These are phyloP conservation scores for Mariannaea sp. DNA, from an alignment of 2,329 filamentous ascomycete species.

Conservation along the genomic window DNA sequence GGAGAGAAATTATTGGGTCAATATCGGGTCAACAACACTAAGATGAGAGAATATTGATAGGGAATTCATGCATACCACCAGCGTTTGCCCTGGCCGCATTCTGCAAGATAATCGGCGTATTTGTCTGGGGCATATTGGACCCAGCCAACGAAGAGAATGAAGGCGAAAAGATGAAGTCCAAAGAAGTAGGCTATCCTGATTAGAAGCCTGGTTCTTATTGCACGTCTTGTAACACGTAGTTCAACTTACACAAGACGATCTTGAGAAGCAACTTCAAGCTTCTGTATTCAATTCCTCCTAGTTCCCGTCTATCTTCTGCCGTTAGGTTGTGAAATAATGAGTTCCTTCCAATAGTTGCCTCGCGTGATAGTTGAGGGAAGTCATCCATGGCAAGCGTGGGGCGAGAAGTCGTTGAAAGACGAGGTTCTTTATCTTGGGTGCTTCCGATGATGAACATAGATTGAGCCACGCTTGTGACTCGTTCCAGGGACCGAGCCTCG, in stretches of 20 bases:
- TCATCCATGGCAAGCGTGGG: conserved; percentile 31
- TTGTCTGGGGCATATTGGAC: conserved; percentile 47
- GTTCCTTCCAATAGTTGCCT: conserved; percentile 52
- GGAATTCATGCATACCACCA: conserved; percentile 63
- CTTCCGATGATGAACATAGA: conserved; percentile 48
- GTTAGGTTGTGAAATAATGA: conserved; percentile 52
- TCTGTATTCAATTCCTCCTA: conserved; percentile 59
- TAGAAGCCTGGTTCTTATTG: not conserved
- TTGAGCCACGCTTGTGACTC: conserved; percentile 40
- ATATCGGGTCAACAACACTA: too few relatives aligned
- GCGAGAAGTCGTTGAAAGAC: conserved; percentile 11
- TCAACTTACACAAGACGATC: conserved; percentile 46
- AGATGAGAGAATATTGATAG: too few relatives aligned
- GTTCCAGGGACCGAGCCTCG: conserved; percentile 44
- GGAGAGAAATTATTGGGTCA: conserved; percentile 6
- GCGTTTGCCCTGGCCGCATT: conserved; percentile 46
- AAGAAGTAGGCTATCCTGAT: conserved; percentile 48
- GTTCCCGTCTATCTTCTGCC: conserved; percentile 46
- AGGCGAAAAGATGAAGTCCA: conserved; percentile 52
- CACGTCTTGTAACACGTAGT: too few relatives aligned
- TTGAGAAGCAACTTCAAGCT: conserved; percentile 55
- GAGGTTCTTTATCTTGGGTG: conserved; percentile 24
- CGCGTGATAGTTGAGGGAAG: conserved; percentile 48
- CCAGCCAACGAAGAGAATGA: conserved; percentile 55
- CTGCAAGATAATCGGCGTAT: conserved; percentile 47